Evolutionary conservation across 1,139 yeast species (phyloP).

Genomic region (Hyphopichia wangnamkhiaoensis): DNA sequence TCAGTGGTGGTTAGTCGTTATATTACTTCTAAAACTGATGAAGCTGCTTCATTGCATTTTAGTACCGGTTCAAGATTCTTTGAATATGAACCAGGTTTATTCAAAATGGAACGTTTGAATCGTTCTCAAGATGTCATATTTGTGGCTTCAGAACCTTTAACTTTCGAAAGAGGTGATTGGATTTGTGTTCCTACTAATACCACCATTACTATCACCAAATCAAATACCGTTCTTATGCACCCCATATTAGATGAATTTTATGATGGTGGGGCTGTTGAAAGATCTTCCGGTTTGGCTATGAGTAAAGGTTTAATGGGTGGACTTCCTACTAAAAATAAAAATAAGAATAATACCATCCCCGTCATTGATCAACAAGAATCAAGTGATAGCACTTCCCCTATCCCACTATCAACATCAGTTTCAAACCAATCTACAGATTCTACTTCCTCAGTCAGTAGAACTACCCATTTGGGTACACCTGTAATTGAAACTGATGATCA

Average conservation of each 20-base stretch:
- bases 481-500: constrained; percentile 1
- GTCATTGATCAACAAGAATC: background rate
- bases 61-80: constrained; percentile 90
- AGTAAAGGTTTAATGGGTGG: constrained; percentile 88
- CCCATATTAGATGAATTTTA: constrained; percentile 91
- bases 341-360: constrained; percentile 1
- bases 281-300: constrained; percentile 83
- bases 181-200: constrained; percentile 95
- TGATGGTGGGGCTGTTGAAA: constrained; percentile 61
- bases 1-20: constrained; percentile 88
- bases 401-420: constrained; percentile 47
- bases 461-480: background rate
- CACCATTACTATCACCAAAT: constrained; percentile 71
- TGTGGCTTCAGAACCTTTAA: constrained; percentile 94
- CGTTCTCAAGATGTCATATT: constrained; percentile 93
- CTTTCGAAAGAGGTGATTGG: constrained; percentile 98
- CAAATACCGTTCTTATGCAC: constrained; percentile 82
- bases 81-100: constrained; percentile 87
- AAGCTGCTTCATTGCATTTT: constrained; percentile 94
- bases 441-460: background rate
- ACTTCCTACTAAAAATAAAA: constrained; percentile 32
- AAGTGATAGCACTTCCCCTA: background rate
- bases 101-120: constrained; percentile 90
- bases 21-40: constrained; percentile 85
- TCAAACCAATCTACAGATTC: background rate